Percentiles rank a stretch among this genome's conserved stretches.
These are phyloP conservation scores for Microascus cirrosus DNA, from an alignment of 2,329 filamentous ascomycete genomes.

Conservation along the genomic window DNA sequence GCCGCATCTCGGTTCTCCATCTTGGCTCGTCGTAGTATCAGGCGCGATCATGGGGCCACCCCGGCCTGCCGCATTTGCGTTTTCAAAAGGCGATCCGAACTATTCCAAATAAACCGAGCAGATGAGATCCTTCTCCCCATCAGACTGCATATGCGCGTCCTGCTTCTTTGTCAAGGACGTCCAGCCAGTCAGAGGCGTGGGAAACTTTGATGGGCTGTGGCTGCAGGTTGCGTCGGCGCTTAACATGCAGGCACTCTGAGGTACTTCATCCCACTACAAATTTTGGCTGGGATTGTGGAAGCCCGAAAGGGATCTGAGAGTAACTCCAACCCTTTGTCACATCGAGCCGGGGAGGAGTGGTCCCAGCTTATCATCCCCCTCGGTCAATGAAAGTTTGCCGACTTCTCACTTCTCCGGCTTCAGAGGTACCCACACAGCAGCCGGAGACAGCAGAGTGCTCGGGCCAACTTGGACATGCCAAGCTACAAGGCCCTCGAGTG, in stretches of 20 bases:
- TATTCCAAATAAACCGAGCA: background rate
- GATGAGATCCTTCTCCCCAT: background rate
- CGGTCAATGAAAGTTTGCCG: no score
- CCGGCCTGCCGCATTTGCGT: background rate
- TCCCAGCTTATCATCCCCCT: no score
- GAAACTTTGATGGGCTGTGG: constrained; percentile 2
- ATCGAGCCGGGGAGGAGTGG: no score
- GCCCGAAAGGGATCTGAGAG: background rate
- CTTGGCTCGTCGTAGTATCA: background rate
- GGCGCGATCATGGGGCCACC: background rate
- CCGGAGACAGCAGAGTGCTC: no score
- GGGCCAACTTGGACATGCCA: no score
- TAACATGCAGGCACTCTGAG: constrained; percentile 3
- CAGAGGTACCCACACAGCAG: no score
- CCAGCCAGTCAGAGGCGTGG: constrained; percentile 1
- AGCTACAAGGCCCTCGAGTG: no score
- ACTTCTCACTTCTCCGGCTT: no score
- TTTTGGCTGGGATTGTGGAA: background rate
- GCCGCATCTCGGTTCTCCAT: background rate
- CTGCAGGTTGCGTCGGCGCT: constrained; percentile 6
- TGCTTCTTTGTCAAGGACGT: background rate
- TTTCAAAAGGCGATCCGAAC: background rate
- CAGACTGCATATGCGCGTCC: background rate
- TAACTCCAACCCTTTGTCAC: background rate
- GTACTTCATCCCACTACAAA: background rate